A percentile compares a stretch with the other conserved stretches of the same genome.
Evolutionary conservation across 371 early-diverging fungal genomes (phyloP).

Genomic region (Saksenaea oblongispora): DNA sequence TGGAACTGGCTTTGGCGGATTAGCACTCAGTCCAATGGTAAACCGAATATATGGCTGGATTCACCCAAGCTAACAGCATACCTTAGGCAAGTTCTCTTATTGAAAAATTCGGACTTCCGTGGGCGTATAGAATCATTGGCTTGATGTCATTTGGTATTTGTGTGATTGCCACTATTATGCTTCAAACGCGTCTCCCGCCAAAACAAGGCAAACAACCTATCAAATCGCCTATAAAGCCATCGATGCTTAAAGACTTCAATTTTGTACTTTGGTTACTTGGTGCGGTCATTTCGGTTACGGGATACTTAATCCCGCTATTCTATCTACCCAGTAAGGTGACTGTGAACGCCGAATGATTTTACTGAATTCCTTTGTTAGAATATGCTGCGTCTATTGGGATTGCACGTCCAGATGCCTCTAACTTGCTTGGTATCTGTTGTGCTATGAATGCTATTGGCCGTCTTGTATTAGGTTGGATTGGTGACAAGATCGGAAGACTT

Average conservation of each 20-base stretch:
- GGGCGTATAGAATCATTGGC: slow-evolving; percentile 42
- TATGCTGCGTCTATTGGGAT: slow-evolving; percentile 31
- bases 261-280: slow-evolving; percentile 35
- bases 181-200: slow-evolving; percentile 36
- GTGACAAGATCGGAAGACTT: slow-evolving; percentile 67
- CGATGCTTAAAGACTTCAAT: slow-evolving; percentile 25
- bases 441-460: slow-evolving; percentile 64
- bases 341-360: not conserved
- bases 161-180: slow-evolving; percentile 23
- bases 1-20: slow-evolving; percentile 79
- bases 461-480: slow-evolving; percentile 60
- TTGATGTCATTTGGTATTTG: slow-evolving; percentile 40
- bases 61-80: too few relatives aligned
- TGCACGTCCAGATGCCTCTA: slow-evolving; percentile 18
- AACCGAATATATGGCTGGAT: too few relatives aligned
- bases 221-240: slow-evolving; percentile 26
- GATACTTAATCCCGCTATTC: slow-evolving; percentile 35
- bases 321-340: slow-evolving; percentile 37
- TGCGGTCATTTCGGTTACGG: slow-evolving; percentile 33
- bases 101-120: slow-evolving; percentile 30
- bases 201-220: slow-evolving; percentile 14
- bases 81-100: slow-evolving; percentile 41
- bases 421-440: slow-evolving; percentile 30
- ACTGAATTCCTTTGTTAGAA: slow-evolving; percentile 15
- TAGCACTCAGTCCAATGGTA: slow-evolving; percentile 45